phyloP scores from a whole-genome alignment of 116 monocot species.

The Phalaenopsis hybrid region DNA sequence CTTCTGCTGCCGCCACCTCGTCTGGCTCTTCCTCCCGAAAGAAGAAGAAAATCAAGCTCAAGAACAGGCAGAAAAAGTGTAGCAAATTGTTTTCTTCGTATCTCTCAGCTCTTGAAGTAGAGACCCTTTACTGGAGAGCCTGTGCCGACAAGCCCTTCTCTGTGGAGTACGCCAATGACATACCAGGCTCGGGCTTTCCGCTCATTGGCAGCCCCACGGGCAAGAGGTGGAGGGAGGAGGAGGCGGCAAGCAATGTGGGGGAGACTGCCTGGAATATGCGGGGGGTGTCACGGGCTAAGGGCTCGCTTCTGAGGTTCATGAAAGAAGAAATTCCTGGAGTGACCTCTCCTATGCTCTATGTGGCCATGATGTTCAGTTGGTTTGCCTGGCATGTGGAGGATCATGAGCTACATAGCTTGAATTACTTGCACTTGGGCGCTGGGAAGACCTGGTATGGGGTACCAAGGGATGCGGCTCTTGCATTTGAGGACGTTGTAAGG shows the following conservation, averaged over 20 bases:
- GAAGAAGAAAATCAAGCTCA: conserved; percentile 3
- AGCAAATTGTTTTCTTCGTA: background rate
- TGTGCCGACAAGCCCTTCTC: conserved; percentile 68
- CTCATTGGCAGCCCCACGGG: conserved; percentile 9
- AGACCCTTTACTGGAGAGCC: conserved; percentile 81
- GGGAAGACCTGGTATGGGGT: conserved; percentile 98
- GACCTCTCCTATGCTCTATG: conserved; percentile 88
- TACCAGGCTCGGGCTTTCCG: conserved; percentile 82
- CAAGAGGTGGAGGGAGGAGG: conserved; percentile 13
- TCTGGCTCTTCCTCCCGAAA: background rate
- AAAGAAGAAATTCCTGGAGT: conserved; percentile 95
- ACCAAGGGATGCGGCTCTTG: conserved; percentile 74
- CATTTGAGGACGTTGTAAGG: conserved; percentile 88
- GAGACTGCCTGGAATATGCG: conserved; percentile 96
- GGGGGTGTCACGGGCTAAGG: conserved; percentile 66
- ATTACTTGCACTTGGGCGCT: conserved; percentile 84
- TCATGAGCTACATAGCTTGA: conserved; percentile 92
- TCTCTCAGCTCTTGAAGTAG: conserved; percentile 53
- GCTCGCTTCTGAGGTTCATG: conserved; percentile 76
- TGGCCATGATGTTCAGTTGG: conserved; percentile 98
- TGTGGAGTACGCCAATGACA: conserved; percentile 97
- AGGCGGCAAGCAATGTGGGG: conserved; percentile 41
- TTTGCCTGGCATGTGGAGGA: conserved; percentile 99
- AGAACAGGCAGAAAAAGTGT: background rate
- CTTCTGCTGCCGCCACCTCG: background rate